These are phyloP conservation scores for Geotrichum restrictum DNA, from an alignment of 1,139 yeast species.

Conservation along the genomic window DNA sequence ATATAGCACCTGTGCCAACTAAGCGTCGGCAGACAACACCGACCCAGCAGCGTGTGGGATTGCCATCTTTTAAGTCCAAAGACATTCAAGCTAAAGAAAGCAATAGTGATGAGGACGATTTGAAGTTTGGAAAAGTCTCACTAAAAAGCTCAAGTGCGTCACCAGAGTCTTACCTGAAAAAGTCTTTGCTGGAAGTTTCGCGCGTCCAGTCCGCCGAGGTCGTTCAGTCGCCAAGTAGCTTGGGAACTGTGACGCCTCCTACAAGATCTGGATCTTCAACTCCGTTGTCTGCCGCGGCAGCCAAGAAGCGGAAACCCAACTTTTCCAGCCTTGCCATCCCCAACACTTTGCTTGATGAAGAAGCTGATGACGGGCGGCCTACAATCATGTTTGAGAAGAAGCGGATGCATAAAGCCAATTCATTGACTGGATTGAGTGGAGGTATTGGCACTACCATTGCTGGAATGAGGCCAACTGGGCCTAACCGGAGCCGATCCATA, in stretches of 20 bases:
- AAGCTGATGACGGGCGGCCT: slow-evolving; percentile 52
- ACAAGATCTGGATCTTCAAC: slow-evolving; percentile 5
- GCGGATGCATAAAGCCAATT: neutral
- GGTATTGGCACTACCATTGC: slow-evolving; percentile 13
- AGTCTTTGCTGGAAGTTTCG: neutral
- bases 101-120: neutral
- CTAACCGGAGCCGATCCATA: neutral
- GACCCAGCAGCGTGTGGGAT: neutral
- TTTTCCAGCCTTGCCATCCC: slow-evolving; percentile 80
- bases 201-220: neutral
- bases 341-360: slow-evolving; percentile 63
- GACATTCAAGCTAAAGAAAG: neutral
- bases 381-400: slow-evolving; percentile 48
- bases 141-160: neutral
- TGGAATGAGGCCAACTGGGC: slow-evolving; percentile 9
- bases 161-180: slow-evolving; percentile 1
- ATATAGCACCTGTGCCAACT: neutral
- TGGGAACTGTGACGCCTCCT: neutral
- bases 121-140: neutral
- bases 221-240: neutral
- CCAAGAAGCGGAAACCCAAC: slow-evolving; percentile 46
- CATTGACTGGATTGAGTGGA: slow-evolving; percentile 2
- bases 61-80: slow-evolving; percentile 1
- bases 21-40: neutral
- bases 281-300: slow-evolving; percentile 10